Evolutionary conservation across 2,329 filamentous ascomycete species (phyloP).

Genomic region (Cladophialophora carrionii): DNA sequence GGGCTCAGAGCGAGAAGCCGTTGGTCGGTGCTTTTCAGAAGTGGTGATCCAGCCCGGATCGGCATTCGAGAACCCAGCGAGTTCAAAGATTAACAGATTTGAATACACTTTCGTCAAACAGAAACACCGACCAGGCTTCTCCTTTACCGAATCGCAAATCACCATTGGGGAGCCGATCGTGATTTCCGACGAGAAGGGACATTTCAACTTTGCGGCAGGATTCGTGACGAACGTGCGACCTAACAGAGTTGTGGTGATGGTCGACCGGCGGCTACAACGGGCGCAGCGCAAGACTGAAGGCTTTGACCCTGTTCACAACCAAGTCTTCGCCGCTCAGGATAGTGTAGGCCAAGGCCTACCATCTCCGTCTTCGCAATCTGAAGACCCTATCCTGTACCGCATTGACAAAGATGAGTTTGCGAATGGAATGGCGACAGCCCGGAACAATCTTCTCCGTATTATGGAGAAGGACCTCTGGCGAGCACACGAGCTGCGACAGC

Average conservation of each 20-base stretch:
- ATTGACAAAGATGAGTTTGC: conserved; percentile 98
- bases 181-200: conserved; percentile 91
- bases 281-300: conserved; percentile 73
- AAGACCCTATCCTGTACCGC: conserved; percentile 66
- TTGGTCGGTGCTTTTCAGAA: conserved; percentile 86
- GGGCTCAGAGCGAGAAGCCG: conserved; percentile 81
- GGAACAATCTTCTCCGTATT: conserved; percentile 89
- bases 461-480: conserved; percentile 80
- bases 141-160: conserved; percentile 89
- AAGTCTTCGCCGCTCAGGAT: conserved; percentile 90
- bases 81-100: conserved; percentile 86
- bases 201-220: conserved; percentile 92
- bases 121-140: conserved; percentile 64
- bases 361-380: conserved; percentile 14
- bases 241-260: conserved; percentile 78
- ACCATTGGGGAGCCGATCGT: conserved; percentile 87
- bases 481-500: conserved; percentile 70
- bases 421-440: conserved; percentile 92
- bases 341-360: conserved; percentile 65
- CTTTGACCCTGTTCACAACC: conserved; percentile 77
- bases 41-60: conserved; percentile 81
- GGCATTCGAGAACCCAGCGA: conserved; percentile 68
- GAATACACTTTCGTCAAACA: conserved; percentile 82
- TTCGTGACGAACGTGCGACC: conserved; percentile 80
- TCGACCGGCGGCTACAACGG: conserved; percentile 88